phyloP scores from a whole-genome alignment of 768 basidiomycete species.

The Boletellus ananas region DNA sequence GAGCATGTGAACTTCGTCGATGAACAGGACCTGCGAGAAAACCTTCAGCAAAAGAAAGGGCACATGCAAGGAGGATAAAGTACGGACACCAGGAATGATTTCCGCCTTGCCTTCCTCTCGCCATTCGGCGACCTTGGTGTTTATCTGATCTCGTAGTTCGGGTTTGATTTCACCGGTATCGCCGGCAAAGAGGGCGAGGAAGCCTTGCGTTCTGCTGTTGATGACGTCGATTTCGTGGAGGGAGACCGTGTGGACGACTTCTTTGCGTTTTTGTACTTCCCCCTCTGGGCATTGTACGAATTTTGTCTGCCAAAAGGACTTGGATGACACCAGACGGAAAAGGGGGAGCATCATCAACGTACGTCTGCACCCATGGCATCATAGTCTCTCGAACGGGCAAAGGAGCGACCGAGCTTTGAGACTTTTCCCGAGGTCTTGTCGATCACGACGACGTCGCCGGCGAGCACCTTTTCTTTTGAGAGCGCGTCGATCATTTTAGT shows the following conservation, averaged over 20 bases:
- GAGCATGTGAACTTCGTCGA: conserved; percentile 99
- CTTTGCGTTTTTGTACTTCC: conserved; percentile 96
- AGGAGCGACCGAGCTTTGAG: conserved; percentile 92
- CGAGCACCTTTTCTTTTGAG: conserved; percentile 93
- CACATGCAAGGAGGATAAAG: background rate
- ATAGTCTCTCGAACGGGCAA: conserved; percentile 96
- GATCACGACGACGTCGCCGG: conserved; percentile 93
- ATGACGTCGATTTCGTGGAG: conserved; percentile 99
- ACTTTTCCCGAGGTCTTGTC: conserved; percentile 98
- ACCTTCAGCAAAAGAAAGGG: background rate
- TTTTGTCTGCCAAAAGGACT: conserved; percentile 65
- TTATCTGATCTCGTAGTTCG: conserved; percentile 93
- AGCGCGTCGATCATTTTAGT: conserved; percentile 99
- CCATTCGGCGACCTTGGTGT: conserved; percentile 96
- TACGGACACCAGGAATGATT: conserved; percentile 88
- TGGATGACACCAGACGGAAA: background rate
- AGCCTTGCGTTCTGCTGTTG: conserved; percentile 97
- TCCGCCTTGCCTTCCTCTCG: conserved; percentile 98
- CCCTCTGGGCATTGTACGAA: conserved; percentile 98
- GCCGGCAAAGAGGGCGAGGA: conserved; percentile 90
- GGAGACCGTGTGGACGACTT: conserved; percentile 95
- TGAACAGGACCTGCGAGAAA: conserved; percentile 78
- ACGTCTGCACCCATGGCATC: conserved; percentile 99
- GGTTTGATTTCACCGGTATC: conserved; percentile 99
- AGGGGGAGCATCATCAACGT: conserved; percentile 29